Evolutionary conservation across 83 land plant genomes (phyloP).

Genomic region (Thuja plicata): DNA sequence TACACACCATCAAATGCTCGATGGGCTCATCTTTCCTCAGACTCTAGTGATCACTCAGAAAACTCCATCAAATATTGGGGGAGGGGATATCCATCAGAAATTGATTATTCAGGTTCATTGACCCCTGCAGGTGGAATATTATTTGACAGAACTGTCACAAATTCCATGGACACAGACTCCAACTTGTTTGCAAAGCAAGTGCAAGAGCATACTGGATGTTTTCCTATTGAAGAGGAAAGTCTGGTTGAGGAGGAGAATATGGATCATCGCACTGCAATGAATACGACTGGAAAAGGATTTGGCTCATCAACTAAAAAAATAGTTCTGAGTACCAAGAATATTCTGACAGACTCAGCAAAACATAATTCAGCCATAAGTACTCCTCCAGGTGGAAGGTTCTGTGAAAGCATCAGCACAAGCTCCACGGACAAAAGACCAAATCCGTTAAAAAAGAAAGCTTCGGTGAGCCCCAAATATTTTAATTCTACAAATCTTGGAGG

Average conservation of each 20-base stretch:
- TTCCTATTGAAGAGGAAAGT: conserved; percentile 17
- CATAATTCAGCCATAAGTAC: conserved; percentile 2
- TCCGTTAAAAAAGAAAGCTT: background rate
- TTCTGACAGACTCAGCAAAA: conserved; percentile 3
- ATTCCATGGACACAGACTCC: conserved; percentile 6
- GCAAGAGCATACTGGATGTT: conserved; percentile 11
- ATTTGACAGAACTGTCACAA: background rate
- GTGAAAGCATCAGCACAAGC: background rate
- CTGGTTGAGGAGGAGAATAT: conserved; percentile 1
- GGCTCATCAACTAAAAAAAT: background rate
- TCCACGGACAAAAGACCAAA: background rate
- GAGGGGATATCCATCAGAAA: background rate
- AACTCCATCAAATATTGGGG: background rate
- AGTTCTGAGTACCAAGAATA: background rate
- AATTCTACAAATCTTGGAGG: background rate
- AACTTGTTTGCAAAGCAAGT: background rate
- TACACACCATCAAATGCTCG: background rate
- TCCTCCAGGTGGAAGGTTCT: conserved; percentile 8
- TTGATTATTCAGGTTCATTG: conserved; percentile 2
- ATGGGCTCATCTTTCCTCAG: background rate
- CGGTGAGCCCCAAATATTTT: background rate
- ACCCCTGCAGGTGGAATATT: background rate
- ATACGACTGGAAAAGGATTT: background rate
- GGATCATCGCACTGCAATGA: background rate
- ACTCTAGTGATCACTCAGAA: background rate